phyloP scores from a whole-genome alignment of 2,329 filamentous ascomycete species.

The Bisporella sp. region DNA sequence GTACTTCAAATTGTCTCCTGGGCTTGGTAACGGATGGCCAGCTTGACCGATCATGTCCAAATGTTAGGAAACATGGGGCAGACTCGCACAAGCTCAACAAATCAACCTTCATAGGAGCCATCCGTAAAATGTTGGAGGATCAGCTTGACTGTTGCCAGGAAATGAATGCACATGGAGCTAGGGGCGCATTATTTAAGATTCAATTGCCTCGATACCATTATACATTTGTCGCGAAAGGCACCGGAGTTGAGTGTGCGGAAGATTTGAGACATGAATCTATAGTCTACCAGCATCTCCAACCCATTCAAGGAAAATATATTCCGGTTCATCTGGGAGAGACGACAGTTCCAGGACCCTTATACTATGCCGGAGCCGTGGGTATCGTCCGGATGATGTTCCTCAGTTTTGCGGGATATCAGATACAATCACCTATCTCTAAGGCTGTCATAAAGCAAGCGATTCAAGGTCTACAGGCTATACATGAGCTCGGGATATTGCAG shows the following conservation, averaged over 20 bases:
- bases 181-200: background rate
- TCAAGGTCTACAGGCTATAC: too few relatives aligned
- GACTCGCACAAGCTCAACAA: background rate
- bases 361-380: too few relatives aligned
- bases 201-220: background rate
- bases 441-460: too few relatives aligned
- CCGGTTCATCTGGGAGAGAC: background rate
- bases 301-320: background rate
- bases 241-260: background rate
- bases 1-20: background rate
- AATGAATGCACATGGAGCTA: background rate
- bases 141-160: background rate
- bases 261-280: background rate
- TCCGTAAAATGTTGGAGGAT: background rate
- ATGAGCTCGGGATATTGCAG: too few relatives aligned
- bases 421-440: too few relatives aligned
- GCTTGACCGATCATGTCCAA: background rate
- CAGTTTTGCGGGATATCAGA: too few relatives aligned
- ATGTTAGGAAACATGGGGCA: background rate
- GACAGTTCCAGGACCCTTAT: background rate
- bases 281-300: background rate
- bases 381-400: too few relatives aligned
- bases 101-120: background rate
- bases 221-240: background rate
- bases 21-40: background rate